phyloP scores from a whole-genome alignment of 2,329 filamentous ascomycete genomes.

The Fusarium vanettenii region DNA sequence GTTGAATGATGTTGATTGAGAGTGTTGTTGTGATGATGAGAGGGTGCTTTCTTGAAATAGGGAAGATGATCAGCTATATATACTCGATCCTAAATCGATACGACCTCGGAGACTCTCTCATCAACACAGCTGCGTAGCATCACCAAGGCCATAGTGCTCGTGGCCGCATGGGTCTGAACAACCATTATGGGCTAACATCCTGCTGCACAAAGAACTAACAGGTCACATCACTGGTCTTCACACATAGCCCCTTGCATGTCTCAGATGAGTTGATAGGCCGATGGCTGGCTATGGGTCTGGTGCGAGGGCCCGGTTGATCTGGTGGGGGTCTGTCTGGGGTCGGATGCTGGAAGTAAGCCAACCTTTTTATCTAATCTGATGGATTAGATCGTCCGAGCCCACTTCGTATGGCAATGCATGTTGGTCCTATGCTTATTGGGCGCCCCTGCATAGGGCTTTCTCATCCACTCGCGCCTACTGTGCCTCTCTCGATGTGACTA shows the following conservation, averaged over 20 bases:
- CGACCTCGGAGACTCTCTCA: background rate
- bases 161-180: background rate
- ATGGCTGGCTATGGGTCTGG: background rate
- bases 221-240: background rate
- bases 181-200: background rate
- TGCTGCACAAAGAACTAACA: background rate
- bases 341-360: background rate
- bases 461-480: background rate
- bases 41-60: background rate
- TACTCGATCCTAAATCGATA: background rate
- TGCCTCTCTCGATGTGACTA: background rate
- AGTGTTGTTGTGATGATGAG: background rate
- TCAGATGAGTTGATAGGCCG: background rate
- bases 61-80: background rate
- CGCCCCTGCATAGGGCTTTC: background rate
- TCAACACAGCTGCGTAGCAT: background rate
- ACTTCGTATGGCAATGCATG: background rate
- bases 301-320: background rate
- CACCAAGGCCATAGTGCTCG: too few relatives aligned
- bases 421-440: background rate
- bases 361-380: slow-evolving; percentile 2
- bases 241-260: background rate
- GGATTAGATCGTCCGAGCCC: background rate
- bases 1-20: background rate
- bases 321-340: background rate